Base-by-base conservation (phyloP, 2,329 filamentous ascomycete species). In the Fusarium camptoceras region DNA sequence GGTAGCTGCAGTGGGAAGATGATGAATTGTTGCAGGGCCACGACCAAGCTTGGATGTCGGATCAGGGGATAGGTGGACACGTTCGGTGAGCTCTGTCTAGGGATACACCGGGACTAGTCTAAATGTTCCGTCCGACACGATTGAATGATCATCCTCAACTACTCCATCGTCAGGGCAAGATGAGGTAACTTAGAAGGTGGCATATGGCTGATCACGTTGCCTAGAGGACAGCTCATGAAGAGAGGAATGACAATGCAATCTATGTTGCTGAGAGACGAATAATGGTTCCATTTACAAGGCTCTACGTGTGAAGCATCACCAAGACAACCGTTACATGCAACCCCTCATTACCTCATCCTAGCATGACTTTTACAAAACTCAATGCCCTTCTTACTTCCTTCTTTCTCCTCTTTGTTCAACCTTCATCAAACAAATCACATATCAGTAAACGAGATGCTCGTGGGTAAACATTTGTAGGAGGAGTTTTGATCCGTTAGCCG, bases 331-430 rank as follows among this genome's bases (percentile, higher is more conserved):
- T n/a, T n/a, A 37, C 18, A 37, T n/a, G 9, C 5, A 37, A 6
- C 18, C 18, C 18, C 10, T 4, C 0, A n/a, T 37, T n/a, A 6
- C 6, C 18, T 7, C 12, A 1, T 3, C 34, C 6, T 7, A n/a
- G 4, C 9, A n/a, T n/a, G 0, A n/a, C 5, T 11, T 11, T 37
- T 10, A 37, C 7, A 37, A 37, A 37, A 0, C 11, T 6, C 34
- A 3, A 37, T n/a, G 18, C 10, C 34, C 18, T 11, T 37, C 34
- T 37, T 18, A 10, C 34, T 37, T n/a, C 0, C 9, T 1, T 37
- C 10, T 11, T 37, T 6, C 34, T 9, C 5, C 34, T 37, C 16
- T n/a, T n/a, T 12, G 5, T n/a, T 37, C 34, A 37, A 11, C 34
- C 7, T 1, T 37, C 34, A 7, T 11, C 34, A n/a, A 37, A 18